Percentiles rank a stretch among this genome's conserved stretches.
These are phyloP conservation scores for Tricholoma matsutake DNA, from an alignment of 768 basidiomycete genomes.

Conservation along the genomic window DNA sequence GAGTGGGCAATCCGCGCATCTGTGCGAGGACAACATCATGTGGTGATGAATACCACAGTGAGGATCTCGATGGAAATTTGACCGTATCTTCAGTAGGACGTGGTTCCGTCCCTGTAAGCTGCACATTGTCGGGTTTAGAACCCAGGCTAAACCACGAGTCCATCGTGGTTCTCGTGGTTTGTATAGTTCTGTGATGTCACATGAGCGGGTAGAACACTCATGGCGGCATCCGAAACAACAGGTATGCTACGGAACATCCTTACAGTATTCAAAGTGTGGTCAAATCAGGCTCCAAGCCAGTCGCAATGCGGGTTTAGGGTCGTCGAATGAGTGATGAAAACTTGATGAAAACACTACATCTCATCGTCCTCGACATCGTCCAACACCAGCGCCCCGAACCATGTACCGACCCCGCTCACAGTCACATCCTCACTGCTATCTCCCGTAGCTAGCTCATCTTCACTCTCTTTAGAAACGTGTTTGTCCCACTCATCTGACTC, in stretches of 20 bases:
- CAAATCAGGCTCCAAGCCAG: too few relatives aligned
- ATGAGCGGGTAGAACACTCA: neutral
- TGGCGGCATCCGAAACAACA: too few relatives aligned
- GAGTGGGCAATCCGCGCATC: conserved; percentile 34
- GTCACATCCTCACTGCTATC: conserved; percentile 22
- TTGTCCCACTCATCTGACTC: conserved; percentile 30
- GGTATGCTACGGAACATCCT: too few relatives aligned
- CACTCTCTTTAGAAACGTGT: conserved; percentile 16
- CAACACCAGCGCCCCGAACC: conserved; percentile 41
- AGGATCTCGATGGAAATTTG: neutral
- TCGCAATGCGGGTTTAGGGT: too few relatives aligned
- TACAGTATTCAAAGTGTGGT: too few relatives aligned
- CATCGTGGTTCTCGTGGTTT: neutral
- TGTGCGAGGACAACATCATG: conserved; percentile 64
- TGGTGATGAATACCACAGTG: conserved; percentile 41
- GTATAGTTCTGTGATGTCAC: conserved; percentile 2
- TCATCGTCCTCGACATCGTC: conserved; percentile 31
- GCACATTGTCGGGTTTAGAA: neutral
- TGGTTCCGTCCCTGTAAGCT: neutral
- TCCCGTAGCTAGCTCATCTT: conserved; percentile 25
- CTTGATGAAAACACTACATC: too few relatives aligned
- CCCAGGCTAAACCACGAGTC: conserved; percentile 1
- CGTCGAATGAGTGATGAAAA: too few relatives aligned
- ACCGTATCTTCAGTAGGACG: neutral
- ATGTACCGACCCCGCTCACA: conserved; percentile 21